Evolutionary conservation across 1,284 basidiomycete species (phyloP).

Genomic region (Apiotrichum gracile): DNA sequence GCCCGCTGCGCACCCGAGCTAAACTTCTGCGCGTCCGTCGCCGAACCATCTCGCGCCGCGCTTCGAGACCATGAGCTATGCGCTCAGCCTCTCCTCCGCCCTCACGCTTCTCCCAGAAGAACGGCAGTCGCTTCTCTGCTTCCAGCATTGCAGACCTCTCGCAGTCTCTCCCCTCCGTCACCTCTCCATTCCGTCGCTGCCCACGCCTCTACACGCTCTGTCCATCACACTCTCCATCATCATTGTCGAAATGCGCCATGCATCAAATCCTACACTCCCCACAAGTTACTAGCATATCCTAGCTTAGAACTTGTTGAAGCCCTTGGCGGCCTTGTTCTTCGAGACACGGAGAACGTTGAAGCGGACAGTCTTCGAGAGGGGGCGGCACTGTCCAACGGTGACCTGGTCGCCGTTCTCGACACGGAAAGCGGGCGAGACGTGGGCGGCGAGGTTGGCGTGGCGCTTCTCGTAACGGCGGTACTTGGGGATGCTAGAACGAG

Average conservation of each 20-base stretch:
- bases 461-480: constrained; percentile 97
- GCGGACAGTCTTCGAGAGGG: constrained; percentile 97
- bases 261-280: constrained; percentile 17
- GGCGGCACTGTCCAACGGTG: constrained; percentile 98
- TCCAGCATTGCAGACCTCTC: too few species aligned
- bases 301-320: constrained; percentile 86
- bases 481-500: constrained; percentile 66
- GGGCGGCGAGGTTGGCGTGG: constrained; percentile 97
- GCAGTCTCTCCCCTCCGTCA: too few species aligned
- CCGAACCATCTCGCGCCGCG: too few species aligned
- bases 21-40: too few species aligned
- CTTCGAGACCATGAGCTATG: too few species aligned
- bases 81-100: too few species aligned
- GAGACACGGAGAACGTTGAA: constrained; percentile 92
- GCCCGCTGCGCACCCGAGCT: too few species aligned
- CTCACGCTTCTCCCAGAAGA: too few species aligned
- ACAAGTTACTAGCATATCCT: not conserved
- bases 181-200: not conserved
- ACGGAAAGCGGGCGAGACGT: constrained; percentile 98
- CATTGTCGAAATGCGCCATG: constrained; percentile 13
- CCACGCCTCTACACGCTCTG: not conserved
- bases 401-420: constrained; percentile 86
- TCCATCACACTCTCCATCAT: not conserved
- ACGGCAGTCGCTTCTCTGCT: too few species aligned
- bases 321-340: constrained; percentile 83